phyloP scores from a whole-genome alignment of 495 filamentous ascomycete genomes.

The Trichoderma virens region DNA sequence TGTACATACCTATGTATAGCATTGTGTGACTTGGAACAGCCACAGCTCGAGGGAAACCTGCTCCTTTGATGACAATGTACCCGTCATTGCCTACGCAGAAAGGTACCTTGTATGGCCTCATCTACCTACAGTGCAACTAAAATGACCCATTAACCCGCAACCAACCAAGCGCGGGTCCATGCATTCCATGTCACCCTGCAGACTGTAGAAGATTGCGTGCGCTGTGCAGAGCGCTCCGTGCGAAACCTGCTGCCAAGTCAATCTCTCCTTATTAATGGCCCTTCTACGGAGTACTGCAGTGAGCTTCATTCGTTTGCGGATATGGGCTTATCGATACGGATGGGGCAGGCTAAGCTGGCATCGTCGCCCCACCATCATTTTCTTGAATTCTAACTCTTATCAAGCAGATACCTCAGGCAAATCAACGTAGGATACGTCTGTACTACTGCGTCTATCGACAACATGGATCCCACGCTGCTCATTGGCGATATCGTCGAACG shows the following conservation, averaged over 20 bases:
- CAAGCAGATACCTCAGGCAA: not conserved
- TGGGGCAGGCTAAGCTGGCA: not conserved
- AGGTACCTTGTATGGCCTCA: too few species aligned
- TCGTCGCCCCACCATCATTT: not conserved
- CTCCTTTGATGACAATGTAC: not conserved
- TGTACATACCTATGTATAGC: too few species aligned
- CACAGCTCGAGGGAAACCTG: not conserved
- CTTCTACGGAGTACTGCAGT: too few species aligned
- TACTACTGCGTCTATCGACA: not conserved
- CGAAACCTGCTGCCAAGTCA: not conserved
- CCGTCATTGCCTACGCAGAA: not conserved
- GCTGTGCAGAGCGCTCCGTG: not conserved
- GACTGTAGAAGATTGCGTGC: too few species aligned
- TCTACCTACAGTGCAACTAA: too few species aligned
- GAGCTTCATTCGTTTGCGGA: conserved; percentile 1
- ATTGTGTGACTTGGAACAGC: not conserved
- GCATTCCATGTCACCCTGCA: not conserved
- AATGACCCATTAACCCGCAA: not conserved
- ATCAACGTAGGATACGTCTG: not conserved
- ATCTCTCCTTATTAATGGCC: too few species aligned
- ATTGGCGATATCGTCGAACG: conserved; percentile 78
- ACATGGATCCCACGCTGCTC: conserved; percentile 40
- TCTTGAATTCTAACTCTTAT: not conserved
- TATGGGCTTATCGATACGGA: not conserved
- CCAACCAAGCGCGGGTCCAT: not conserved